These are phyloP conservation scores for Mycena indigotica DNA, from an alignment of 768 basidiomycete genomes.

Conservation along the genomic window DNA sequence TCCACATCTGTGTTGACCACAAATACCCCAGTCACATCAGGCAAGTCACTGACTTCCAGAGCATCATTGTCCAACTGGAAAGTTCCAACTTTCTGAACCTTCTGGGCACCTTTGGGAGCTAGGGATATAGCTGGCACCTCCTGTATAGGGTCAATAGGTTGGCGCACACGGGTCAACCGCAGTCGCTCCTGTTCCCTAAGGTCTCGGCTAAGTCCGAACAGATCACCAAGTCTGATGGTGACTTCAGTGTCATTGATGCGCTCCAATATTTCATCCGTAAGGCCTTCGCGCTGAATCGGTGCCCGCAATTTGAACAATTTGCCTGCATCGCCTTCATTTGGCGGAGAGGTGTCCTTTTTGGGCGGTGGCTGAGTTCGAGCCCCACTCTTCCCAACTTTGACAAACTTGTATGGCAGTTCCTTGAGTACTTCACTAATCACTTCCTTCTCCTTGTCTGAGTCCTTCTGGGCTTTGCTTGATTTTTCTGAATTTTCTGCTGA, in stretches of 20 bases:
- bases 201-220: not conserved
- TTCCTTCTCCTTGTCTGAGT: too few relatives aligned
- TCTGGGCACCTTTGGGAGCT: not conserved
- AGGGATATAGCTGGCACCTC: not conserved
- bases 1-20: conserved; percentile 2
- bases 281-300: not conserved
- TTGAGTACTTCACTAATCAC: not conserved
- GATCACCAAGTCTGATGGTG: not conserved
- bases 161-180: not conserved
- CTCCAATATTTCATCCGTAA: not conserved
- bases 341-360: too few relatives aligned
- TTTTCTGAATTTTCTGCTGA: not conserved
- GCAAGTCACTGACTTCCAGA: conserved; percentile 3
- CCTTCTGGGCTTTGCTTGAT: too few relatives aligned
- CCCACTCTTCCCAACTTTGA: not conserved
- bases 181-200: not conserved
- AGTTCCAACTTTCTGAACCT: not conserved
- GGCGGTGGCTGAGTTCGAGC: not conserved
- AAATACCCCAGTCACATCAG: conserved; percentile 8
- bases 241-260: not conserved
- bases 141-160: not conserved
- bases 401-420: not conserved
- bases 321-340: not conserved
- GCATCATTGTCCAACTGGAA: conserved; percentile 1
- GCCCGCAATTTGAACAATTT: not conserved